Evolutionary conservation across 306 rosid species (phyloP).

Genomic region (Rosa lucieae): DNA sequence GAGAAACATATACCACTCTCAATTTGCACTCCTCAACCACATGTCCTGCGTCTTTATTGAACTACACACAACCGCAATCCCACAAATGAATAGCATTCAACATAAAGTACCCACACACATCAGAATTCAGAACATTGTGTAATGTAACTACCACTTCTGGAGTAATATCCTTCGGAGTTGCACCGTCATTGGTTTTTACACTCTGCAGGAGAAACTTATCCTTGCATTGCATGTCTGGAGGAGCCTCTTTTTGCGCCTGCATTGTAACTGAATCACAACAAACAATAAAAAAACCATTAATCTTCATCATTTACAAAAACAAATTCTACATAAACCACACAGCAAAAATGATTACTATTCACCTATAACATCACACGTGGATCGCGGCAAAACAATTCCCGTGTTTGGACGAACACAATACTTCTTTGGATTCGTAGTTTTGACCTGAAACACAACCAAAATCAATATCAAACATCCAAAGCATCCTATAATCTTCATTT

Average conservation of each 20-base stretch:
- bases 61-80: constrained; percentile 45
- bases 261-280: constrained; percentile 58
- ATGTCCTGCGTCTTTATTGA: constrained; percentile 81
- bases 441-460: constrained; percentile 56
- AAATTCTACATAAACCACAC: neutral
- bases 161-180: constrained; percentile 55
- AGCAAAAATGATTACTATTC: constrained; percentile 17
- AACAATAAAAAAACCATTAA: constrained; percentile 13
- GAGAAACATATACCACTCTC: constrained; percentile 81
- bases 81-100: constrained; percentile 34
- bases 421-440: constrained; percentile 92
- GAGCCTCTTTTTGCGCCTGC: constrained; percentile 94
- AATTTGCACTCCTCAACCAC: constrained; percentile 84
- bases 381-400: constrained; percentile 74
- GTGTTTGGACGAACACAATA: constrained; percentile 99
- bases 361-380: constrained; percentile 93
- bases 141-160: constrained; percentile 74
- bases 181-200: constrained; percentile 53
- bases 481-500: neutral
- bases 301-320: neutral
- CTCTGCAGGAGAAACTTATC: constrained; percentile 97
- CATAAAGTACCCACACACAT: constrained; percentile 8
- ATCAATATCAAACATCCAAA: constrained; percentile 21
- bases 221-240: constrained; percentile 87
- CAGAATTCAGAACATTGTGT: neutral